Conservation (phyloP, 2,329 filamentous ascomycete genomes). For the Neonectria neomacrospora region DNA sequence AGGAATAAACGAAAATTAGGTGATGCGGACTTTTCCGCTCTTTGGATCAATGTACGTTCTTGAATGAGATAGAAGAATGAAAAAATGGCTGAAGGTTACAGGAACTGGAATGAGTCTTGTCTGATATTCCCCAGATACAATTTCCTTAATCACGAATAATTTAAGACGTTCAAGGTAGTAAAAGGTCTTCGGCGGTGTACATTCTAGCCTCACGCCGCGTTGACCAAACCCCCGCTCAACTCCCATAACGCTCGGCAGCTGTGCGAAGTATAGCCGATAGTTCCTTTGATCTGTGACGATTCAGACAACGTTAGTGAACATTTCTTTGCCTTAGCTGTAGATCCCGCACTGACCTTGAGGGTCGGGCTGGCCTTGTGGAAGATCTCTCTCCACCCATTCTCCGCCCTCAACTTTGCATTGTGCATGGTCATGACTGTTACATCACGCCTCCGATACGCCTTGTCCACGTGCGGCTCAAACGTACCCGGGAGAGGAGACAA, state of each 20-base stretch:
- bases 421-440: conserved; percentile 41
- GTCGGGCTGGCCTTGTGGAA: conserved; percentile 18
- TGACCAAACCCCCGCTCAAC: not conserved
- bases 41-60: conserved; percentile 2
- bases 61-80: not conserved
- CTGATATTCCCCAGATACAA: not conserved
- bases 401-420: conserved; percentile 33
- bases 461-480: conserved; percentile 28
- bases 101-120: conserved; percentile 5
- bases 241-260: conserved; percentile 36
- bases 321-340: not conserved
- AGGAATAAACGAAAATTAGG: conserved; percentile 6
- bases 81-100: conserved; percentile 13
- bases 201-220: not conserved
- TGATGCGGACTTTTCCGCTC: not conserved
- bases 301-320: not conserved
- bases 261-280: conserved; percentile 25
- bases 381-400: conserved; percentile 27
- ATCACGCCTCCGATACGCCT: conserved; percentile 34
- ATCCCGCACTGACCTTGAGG: conserved; percentile 12
- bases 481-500: conserved; percentile 28
- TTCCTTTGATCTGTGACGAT: conserved; percentile 1
- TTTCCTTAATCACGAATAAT: not conserved
- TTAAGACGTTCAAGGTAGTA: not conserved
- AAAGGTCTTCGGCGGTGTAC: conserved; percentile 9